These are phyloP conservation scores for Pyropia haitanensis DNA, from an alignment of 23 red algal species.

Conservation along the genomic window DNA sequence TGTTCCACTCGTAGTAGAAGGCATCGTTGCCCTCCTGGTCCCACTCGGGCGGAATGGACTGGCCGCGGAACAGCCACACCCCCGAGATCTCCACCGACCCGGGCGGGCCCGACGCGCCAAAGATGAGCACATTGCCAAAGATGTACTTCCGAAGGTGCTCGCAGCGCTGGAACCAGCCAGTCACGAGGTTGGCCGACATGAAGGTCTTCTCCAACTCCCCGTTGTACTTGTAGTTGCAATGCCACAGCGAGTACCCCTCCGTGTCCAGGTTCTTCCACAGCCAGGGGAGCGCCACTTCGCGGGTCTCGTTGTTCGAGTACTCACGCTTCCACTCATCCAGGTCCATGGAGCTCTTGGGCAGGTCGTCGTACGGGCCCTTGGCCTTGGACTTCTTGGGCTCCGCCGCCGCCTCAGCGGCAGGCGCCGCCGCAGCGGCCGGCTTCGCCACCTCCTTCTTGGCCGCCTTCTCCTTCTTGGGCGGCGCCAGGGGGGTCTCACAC, in stretches of 20 bases:
- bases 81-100: constrained; percentile 21
- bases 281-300: constrained; percentile 25
- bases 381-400: constrained; percentile 8
- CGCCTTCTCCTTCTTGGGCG: constrained; percentile 11
- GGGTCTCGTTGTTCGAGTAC: constrained; percentile 46
- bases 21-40: constrained; percentile 18
- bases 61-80: constrained; percentile 22
- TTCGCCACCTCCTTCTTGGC: background rate
- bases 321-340: constrained; percentile 38
- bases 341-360: constrained; percentile 16
- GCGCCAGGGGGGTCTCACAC: constrained; percentile 11
- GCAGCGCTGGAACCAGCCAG: constrained; percentile 53
- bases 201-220: constrained; percentile 42
- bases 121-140: constrained; percentile 37
- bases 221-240: constrained; percentile 36
- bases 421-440: background rate
- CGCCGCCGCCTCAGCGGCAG: background rate
- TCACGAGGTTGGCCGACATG: constrained; percentile 39
- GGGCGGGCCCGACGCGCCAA: constrained; percentile 18
- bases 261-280: constrained; percentile 33
- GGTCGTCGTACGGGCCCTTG: constrained; percentile 17
- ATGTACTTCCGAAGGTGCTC: constrained; percentile 41
- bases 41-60: constrained; percentile 4
- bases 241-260: constrained; percentile 20
- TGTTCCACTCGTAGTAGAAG: constrained; percentile 22